Evolutionary conservation across 768 basidiomycete species (phyloP), one percentile per base, ranked within the genome.

Genomic region (Leccinum barrowsii): DNA sequence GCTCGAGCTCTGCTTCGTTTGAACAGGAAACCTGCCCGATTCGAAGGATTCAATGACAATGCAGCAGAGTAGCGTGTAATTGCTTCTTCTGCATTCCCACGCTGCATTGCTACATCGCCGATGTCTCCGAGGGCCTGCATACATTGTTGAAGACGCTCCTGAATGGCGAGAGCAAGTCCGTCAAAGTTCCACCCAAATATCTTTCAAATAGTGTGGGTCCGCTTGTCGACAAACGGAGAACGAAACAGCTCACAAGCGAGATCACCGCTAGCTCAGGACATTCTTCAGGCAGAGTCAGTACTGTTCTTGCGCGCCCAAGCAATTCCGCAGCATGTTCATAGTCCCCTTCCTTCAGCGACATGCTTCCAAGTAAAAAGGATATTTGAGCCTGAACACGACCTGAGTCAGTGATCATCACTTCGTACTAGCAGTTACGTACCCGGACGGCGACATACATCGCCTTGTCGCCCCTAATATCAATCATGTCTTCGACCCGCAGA

Each of bases 151-250:
- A 62, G 40, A 2, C 19, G 49, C 6, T 32, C 2, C 8, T 50
- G 42, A 22, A 59, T 47, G 2, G 37, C 46, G 7, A n/a, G 2
- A 2, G 22, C 10, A 11, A 58, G 60, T 13, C 37, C n/a, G 1
- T 65, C 60, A 49, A 65, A 58, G n/a, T 55, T n/a, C 64, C 64
- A 65, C 0, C 56, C 64, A 28, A 62, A 62, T 3, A 62, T 48
- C 54, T 62, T 50, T 22, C 5, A 13, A 53, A 15, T 1, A 22
- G 6, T 5, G 11, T 57, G 42, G 11, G 12, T 56, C 15, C 17
- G 3, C 2, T 19, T 5, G 2, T 44, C 5, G 12, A 17, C 2
- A 3, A 12, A 13, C 0, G n/a, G 7, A 3, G 4, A 7, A 1
- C 1, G 40, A 17, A 32, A 10, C 1, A n/a, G 11, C 62, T 54